phyloP scores from a whole-genome alignment of 1,284 basidiomycete species.

The Leccinum insolens region DNA sequence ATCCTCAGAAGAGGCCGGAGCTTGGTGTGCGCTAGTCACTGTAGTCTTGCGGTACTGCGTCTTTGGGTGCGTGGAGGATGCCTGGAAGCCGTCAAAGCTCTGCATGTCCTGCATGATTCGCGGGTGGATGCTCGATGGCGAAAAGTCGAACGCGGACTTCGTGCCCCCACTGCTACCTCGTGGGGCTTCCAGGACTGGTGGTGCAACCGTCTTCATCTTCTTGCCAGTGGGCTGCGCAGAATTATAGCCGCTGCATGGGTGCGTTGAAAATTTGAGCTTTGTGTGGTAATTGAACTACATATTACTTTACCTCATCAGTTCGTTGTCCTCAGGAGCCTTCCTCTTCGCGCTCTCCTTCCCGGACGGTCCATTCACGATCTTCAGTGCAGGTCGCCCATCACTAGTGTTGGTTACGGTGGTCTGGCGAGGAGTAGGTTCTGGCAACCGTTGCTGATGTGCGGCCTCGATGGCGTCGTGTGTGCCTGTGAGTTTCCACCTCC shows the following conservation, averaged over 20 bases:
- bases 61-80: conserved; percentile 6
- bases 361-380: no score
- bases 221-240: neutral
- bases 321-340: no score
- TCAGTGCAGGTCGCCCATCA: no score
- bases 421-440: no score
- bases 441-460: no score
- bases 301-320: no score
- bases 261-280: neutral
- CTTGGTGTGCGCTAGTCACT: neutral
- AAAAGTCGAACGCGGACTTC: conserved; percentile 9
- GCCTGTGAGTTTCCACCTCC: no score
- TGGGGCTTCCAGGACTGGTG: neutral
- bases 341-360: no score
- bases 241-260: neutral
- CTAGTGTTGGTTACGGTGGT: no score
- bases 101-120: conserved; percentile 48
- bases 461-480: no score
- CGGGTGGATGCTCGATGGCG: conserved; percentile 38
- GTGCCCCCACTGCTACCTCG: neutral
- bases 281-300: neutral
- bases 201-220: neutral
- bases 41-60: neutral
- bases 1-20: neutral
- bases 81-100: conserved; percentile 42